A percentile compares a stretch with the other conserved stretches of the same genome.
phyloP scores from a whole-genome alignment of 169 alveolate genomes.

The Miamiensis avidus region DNA sequence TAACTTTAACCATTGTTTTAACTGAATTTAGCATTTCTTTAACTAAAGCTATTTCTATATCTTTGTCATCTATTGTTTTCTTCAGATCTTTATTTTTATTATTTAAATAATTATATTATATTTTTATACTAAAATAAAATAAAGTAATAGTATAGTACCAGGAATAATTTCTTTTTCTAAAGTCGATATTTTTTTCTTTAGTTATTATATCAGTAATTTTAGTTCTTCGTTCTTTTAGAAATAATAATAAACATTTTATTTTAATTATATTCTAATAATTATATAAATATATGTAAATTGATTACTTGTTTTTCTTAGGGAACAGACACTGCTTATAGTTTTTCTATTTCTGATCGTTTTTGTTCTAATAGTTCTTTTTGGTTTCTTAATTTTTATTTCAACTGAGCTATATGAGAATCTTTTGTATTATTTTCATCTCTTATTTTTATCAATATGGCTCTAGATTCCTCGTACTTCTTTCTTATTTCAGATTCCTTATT shows the following conservation, averaged over 20 bases:
- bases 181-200: no score
- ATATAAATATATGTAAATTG: no score
- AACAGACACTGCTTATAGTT: not conserved
- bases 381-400: not conserved
- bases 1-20: not conserved
- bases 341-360: not conserved
- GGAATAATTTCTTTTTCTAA: not conserved
- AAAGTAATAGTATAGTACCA: not conserved
- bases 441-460: not conserved
- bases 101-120: no score
- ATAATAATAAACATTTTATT: no score
- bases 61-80: not conserved
- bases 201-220: no score
- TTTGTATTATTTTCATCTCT: not conserved
- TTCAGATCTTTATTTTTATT: not conserved
- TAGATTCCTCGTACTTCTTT: not conserved
- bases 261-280: no score
- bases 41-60: not conserved
- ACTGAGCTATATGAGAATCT: not conserved
- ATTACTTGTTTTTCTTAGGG: not conserved
- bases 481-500: not conserved
- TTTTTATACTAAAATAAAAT: no score
- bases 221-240: not conserved
- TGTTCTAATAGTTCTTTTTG: not conserved
- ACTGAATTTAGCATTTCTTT: slow-evolving; percentile 10